Evolutionary conservation across 805 yeast genomes (phyloP), one percentile per base, ranked within the genome.

Genomic region (Starmerella vitae): DNA sequence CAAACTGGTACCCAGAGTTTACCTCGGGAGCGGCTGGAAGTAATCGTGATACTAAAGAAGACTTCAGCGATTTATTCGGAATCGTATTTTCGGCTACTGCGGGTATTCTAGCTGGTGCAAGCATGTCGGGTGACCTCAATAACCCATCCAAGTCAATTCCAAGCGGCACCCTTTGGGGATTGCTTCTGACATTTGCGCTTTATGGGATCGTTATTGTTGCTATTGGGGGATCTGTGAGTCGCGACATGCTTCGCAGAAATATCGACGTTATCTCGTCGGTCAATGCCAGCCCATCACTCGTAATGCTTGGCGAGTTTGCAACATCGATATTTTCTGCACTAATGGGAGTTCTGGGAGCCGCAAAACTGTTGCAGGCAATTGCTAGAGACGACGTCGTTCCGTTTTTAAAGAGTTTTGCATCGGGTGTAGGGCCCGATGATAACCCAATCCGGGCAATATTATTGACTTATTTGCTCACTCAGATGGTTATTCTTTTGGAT

Each of bases 41-140:
- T 3, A 73, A 76, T 21, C 47, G 68, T 20, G 48, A 57, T 7
- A 61, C 62, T 0, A 73, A 68, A 13, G 97, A 88, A 56, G 83
- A 77, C 1, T 84, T 88, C 54, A 73, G 76, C 39, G 79, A 81
- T 55, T 61, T 93, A 47, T 91, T 91, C 69, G 97, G 97, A 3
- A 82, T 91, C 33, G 84, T 91, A 57, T 91, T 91, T 64, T 96
- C 98, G 9, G 95, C 98, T 1, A 88, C 98, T 0, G 95, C 97
- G 5, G 99, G 99, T 42, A 86, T 91, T 20, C 78, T 91, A 59
- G 97, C 98, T 2, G 99, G 99, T 14, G 96, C 98, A 2, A 81
- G 94, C 19, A 91, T 91, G 99, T 84, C 95, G 30, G 97, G 98
- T 15, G 95, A 85, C 51, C 66, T 91, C 46, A 64, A 71, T 40